Base-by-base conservation (phyloP, 352 stramenopile species). In the Phytopythium ostracodes region DNA sequence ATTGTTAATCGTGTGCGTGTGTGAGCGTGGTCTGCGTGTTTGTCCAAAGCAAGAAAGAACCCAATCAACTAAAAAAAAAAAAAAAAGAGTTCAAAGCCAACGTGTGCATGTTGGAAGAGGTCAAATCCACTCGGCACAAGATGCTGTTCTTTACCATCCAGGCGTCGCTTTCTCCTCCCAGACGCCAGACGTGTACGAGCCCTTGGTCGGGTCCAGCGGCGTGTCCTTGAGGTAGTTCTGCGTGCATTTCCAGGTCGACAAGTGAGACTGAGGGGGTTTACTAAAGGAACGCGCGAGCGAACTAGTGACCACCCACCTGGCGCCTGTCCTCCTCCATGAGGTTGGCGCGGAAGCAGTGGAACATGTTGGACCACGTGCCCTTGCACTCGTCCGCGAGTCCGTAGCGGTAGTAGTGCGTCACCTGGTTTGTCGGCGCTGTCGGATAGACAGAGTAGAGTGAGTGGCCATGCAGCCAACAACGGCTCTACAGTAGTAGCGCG, bases 351-450 rank as follows among this genome's bases (percentile, higher is more conserved):
- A 90, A 85, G 65, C 86, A 94, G 52, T 89, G 68, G 61, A 82
- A 90, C 80, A 92, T 91, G 68, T 90, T 91, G 47, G 66, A 75
- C 83, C 81, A 92, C 51, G 77, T 92, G 46, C 69, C 81, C n/a
- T 87, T 86, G 77, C 86, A 94, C 66, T 89, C 76, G 52, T 94
- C 86, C 25, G 82, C 76, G 35, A 71, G 68, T 1, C 86, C 86
- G 49, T 84, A 72, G 36, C 83, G 77, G 62, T 94, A 94, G 64
- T 89, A 92, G 59, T 91, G 77, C 61, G 83, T 84, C 79, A 92
- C 83, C 55, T 94, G 86, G 61, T 92, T 89, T 11, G 77, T 77
- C 29, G 83, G 84, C 20, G 86, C 86, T 94, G 49, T 49, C 10
- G 33, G 1, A 10, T 2, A 38, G 33, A 38, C 6, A 4, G 17